A percentile compares a stretch with the other conserved stretches of the same genome.
phyloP scores from a whole-genome alignment of 768 basidiomycete species.

The Leccinellum albellum region DNA sequence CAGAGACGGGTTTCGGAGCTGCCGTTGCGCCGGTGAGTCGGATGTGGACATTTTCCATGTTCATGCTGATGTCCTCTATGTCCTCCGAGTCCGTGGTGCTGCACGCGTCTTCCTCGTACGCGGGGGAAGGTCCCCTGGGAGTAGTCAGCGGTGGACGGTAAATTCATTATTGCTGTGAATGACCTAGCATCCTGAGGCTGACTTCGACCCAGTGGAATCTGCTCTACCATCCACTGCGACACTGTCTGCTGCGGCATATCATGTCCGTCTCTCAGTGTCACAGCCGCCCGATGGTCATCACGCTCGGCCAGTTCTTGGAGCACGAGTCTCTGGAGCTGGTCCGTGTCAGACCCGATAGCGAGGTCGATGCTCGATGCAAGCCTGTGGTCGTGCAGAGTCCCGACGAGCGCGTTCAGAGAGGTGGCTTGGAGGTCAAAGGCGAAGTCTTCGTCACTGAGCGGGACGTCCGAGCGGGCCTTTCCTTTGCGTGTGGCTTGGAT shows the following conservation, averaged over 20 bases:
- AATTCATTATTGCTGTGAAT: not conserved
- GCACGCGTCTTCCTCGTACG: not conserved
- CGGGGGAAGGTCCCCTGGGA: constrained; percentile 1
- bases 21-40: not conserved
- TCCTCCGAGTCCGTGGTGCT: not conserved
- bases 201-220: not conserved
- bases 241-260: constrained; percentile 16
- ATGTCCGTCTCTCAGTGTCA: constrained; percentile 33
- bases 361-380: constrained; percentile 42
- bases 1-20: not conserved
- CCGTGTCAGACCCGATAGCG: constrained; percentile 36
- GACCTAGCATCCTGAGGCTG: constrained; percentile 3
- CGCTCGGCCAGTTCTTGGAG: constrained; percentile 36
- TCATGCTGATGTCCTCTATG: not conserved
- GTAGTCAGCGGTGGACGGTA: constrained; percentile 1
- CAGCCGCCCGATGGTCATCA: constrained; percentile 42
- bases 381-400: constrained; percentile 33
- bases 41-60: constrained; percentile 3
- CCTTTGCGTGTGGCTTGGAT: constrained; percentile 37
- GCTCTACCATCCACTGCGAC: constrained; percentile 14
- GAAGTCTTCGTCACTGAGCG: constrained; percentile 41
- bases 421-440: constrained; percentile 43
- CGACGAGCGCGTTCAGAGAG: constrained; percentile 29
- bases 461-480: constrained; percentile 28
- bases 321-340: constrained; percentile 29